Evolutionary conservation across 495 filamentous ascomycete species (phyloP).

Genomic region (Penicillium subrubescens): DNA sequence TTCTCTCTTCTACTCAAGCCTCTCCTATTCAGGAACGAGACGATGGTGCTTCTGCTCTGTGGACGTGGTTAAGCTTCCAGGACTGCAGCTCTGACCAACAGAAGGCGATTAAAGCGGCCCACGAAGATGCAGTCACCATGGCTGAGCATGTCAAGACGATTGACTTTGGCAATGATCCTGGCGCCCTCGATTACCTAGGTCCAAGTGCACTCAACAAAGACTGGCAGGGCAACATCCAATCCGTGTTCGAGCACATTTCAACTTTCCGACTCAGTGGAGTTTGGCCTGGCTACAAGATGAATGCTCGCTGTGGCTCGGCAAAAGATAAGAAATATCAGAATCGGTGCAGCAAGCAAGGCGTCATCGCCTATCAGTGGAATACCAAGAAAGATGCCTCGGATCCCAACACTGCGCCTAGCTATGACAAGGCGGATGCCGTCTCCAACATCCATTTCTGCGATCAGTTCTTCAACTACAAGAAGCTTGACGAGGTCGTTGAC

Average conservation of each 20-base stretch:
- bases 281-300: not conserved
- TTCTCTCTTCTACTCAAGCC: not conserved
- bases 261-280: not conserved
- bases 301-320: not conserved
- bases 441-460: not conserved
- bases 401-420: not conserved
- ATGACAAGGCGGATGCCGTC: not conserved
- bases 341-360: not conserved
- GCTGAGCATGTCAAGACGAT: not conserved
- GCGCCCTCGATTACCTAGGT: not conserved
- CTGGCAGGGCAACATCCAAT: not conserved
- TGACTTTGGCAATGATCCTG: not conserved
- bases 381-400: not conserved
- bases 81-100: not conserved
- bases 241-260: not conserved
- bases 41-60: not conserved
- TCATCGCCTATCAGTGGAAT: not conserved
- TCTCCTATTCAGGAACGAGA: not conserved
- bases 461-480: not conserved
- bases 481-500: not conserved
- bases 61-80: not conserved
- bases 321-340: not conserved
- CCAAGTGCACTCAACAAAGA: not conserved
- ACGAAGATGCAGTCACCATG: not conserved
- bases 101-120: not conserved